Conservation (phyloP, 768 basidiomycete species). For the Russula virescens region DNA sequence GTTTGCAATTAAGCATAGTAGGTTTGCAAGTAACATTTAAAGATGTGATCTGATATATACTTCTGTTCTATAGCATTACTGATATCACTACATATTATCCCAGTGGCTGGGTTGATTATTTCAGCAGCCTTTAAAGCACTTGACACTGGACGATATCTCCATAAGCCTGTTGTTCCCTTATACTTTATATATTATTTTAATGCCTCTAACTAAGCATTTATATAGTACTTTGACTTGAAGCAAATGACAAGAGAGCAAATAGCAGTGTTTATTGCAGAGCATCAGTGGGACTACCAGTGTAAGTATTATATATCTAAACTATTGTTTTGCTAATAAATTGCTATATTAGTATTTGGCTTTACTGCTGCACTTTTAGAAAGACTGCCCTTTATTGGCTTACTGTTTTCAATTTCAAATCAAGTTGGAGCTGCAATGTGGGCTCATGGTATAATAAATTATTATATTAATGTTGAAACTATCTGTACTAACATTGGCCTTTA, state of each 20-base stretch:
- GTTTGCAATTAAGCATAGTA: constrained; percentile 46
- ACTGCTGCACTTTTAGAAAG: constrained; percentile 74
- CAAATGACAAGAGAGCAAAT: constrained; percentile 67
- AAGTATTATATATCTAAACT: constrained; percentile 22
- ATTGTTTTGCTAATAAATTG: background rate
- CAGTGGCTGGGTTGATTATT: constrained; percentile 57
- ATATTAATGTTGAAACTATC: background rate
- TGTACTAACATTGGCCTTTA: background rate
- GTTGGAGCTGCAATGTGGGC: constrained; percentile 96
- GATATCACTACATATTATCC: constrained; percentile 53
- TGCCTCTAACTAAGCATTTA: background rate
- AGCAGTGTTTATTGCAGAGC: constrained; percentile 78
- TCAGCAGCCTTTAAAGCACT: constrained; percentile 62
- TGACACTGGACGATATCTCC: constrained; percentile 61
- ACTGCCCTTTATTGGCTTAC: constrained; percentile 73
- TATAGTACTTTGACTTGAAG: constrained; percentile 79
- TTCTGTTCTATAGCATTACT: constrained; percentile 43
- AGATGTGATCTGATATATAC: constrained; percentile 21
- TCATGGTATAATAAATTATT: constrained; percentile 48
- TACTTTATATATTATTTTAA: background rate
- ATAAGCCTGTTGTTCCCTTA: constrained; percentile 51
- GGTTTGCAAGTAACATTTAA: constrained; percentile 14
- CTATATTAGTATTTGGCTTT: constrained; percentile 71
- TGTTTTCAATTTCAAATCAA: constrained; percentile 81
- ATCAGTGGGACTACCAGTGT: constrained; percentile 86